A percentile compares a stretch with the other conserved stretches of the same genome.
These are phyloP conservation scores for Marsdenia floribunda DNA, from an alignment of 257 asterid species.

Conservation along the genomic window DNA sequence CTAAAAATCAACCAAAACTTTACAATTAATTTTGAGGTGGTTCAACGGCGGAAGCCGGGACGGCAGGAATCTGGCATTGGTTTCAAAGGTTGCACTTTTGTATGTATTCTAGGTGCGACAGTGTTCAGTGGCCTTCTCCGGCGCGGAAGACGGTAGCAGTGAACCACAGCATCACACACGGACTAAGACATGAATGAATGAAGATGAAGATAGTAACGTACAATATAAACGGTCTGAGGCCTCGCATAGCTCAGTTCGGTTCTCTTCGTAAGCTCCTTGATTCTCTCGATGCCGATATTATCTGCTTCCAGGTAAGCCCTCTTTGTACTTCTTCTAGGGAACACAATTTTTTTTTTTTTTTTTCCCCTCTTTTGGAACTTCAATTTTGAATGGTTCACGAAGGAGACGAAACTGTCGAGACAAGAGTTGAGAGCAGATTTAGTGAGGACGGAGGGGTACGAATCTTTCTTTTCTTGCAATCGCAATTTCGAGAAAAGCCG, in stretches of 20 bases:
- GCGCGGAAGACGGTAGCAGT: background rate
- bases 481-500: conserved; percentile 79
- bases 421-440: conserved; percentile 68
- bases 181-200: background rate
- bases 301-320: conserved; percentile 62
- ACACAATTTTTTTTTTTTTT: too few species aligned
- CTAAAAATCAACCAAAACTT: too few species aligned
- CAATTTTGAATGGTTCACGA: conserved; percentile 4
- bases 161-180: background rate
- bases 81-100: too few species aligned
- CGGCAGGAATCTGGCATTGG: too few species aligned
- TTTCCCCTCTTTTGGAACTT: background rate
- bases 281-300: conserved; percentile 78
- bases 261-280: conserved; percentile 73
- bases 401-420: conserved; percentile 85
- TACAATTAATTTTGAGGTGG: too few species aligned
- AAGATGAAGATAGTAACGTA: conserved; percentile 56
- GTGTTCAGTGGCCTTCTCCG: background rate
- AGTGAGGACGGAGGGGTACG: conserved; percentile 90
- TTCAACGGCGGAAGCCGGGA: too few species aligned
- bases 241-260: conserved; percentile 76
- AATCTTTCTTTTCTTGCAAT: conserved; percentile 90
- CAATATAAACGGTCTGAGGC: conserved; percentile 90
- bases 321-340: background rate
- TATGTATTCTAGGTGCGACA: too few species aligned